Base-by-base conservation (phyloP, 148 eudicot species). In the Camellia japonica region DNA sequence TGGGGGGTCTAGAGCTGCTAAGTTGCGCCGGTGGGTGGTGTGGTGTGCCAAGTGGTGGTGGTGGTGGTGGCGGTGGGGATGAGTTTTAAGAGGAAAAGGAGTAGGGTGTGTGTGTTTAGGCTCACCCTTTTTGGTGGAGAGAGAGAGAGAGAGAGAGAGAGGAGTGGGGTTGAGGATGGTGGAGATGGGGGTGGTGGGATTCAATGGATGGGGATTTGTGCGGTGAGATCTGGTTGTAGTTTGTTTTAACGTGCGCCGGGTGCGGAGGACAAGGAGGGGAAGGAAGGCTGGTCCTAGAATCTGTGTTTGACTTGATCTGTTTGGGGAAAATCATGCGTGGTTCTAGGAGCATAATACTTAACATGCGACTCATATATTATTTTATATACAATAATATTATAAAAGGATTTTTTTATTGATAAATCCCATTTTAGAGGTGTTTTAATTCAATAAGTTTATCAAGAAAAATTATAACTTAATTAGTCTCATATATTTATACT, bases 1-100 rank as follows among this genome's bases (percentile, higher is more conserved):
- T 30, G 38, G 38, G 65, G 61, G 76, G 73, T 71, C 82, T 79
- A 75, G 80, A 23, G 86, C 38, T 82, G 86, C 86, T 75, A 88
- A 82, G 77, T n/a, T 85, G 82, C 89, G 87, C 86, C 86, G 73
- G 80, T 85, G 72, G 56, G 65, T 77, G 79, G 87, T 74, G 38
- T 65, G 71, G 85, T 87, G 84, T 9, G 87, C 81, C 88, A 88
- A n/a, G n/a, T 86, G 61, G 16, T 5, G 73, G 70, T 43, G 59
- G 80, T n/a, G 83, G 69, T 86, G 61, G 16, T 5, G 73, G 70
- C 19, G 59, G 80, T n/a, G 83, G 69, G 51, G 73, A 51, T 71
- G 63, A 74, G 60, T 23, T 30, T 30, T 11, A 67, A 46, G 67
- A 69, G 83, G 19, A 56, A 77, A 59, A 13, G 64, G 73, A 55